phyloP scores from a whole-genome alignment of 164 flowering plant species.

The Brasenia schreberi region DNA sequence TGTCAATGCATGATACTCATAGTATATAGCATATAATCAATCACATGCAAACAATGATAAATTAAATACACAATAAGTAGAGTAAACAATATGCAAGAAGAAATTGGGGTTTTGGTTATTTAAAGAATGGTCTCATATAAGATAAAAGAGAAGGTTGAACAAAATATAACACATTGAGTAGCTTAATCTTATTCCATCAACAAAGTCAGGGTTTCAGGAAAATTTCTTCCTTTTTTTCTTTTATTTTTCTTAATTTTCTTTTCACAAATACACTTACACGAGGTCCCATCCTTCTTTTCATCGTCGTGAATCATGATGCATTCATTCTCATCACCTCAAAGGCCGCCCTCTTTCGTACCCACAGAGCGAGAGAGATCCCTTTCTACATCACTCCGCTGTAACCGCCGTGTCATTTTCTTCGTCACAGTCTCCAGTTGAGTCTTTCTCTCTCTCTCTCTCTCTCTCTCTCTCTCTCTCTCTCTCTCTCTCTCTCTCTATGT shows the following conservation, averaged over 20 bases:
- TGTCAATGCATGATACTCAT: too few species aligned
- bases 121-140: too few species aligned
- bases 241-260: constrained; percentile 3
- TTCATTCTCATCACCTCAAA: too few species aligned
- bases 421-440: constrained; percentile 61
- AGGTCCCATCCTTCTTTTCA: neutral
- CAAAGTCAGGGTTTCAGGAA: constrained; percentile 3
- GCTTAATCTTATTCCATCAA: too few species aligned
- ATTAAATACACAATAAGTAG: too few species aligned
- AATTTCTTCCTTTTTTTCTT: constrained; percentile 6
- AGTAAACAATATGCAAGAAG: too few species aligned
- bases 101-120: too few species aligned
- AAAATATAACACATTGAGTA: too few species aligned
- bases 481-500: constrained; percentile 29
- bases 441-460: constrained; percentile 55
- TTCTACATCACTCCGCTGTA: constrained; percentile 12
- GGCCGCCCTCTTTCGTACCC: too few species aligned
- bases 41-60: too few species aligned
- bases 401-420: constrained; percentile 71
- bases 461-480: constrained; percentile 32
- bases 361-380: constrained; percentile 6
- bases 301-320: neutral
- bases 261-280: constrained; percentile 1
- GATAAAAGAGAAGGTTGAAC: too few species aligned
- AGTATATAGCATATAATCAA: too few species aligned